phyloP scores from a whole-genome alignment of 768 basidiomycete species.

The Fistulinella prunicolor region DNA sequence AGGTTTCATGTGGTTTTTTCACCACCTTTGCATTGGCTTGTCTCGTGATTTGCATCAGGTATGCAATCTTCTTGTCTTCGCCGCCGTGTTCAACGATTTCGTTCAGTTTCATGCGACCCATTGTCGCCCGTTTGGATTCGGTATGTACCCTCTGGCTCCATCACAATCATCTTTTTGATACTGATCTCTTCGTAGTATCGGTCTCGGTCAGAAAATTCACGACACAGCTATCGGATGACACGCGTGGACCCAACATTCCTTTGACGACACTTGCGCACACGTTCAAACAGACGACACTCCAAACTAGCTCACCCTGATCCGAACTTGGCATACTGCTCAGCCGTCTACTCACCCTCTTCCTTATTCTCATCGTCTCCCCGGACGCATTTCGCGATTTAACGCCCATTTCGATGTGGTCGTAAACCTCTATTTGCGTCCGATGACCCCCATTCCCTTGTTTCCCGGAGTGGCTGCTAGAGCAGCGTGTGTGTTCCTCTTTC shows the following conservation, averaged over 20 bases:
- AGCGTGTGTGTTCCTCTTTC: conserved; percentile 9
- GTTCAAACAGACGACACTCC: conserved; percentile 8
- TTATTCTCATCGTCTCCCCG: conserved; percentile 2
- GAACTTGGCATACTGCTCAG: conserved; percentile 9
- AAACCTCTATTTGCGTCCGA: too few species aligned
- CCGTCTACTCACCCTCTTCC: not conserved
- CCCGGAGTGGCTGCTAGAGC: too few species aligned
- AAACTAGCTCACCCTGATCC: conserved; percentile 10
- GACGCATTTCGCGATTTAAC: too few species aligned
- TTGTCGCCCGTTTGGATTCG: not conserved
- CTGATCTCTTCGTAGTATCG: not conserved
- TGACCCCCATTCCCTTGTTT: too few species aligned
- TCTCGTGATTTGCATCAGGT: conserved; percentile 7
- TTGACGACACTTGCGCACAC: not conserved
- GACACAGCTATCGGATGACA: conserved; percentile 1
- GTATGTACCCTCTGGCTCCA: not conserved
- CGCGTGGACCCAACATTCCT: conserved; percentile 6
- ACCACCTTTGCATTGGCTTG: not conserved
- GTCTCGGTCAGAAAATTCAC: conserved; percentile 12
- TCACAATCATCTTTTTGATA: not conserved
- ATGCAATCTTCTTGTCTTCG: not conserved
- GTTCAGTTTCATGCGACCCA: conserved; percentile 1
- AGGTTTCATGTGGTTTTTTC: conserved; percentile 2
- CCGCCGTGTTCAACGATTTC: not conserved
- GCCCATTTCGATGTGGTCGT: too few species aligned